Evolutionary conservation across 306 rosid species (phyloP), one percentile per base, ranked within the genome.

Genomic region (Trifolium dubium): DNA sequence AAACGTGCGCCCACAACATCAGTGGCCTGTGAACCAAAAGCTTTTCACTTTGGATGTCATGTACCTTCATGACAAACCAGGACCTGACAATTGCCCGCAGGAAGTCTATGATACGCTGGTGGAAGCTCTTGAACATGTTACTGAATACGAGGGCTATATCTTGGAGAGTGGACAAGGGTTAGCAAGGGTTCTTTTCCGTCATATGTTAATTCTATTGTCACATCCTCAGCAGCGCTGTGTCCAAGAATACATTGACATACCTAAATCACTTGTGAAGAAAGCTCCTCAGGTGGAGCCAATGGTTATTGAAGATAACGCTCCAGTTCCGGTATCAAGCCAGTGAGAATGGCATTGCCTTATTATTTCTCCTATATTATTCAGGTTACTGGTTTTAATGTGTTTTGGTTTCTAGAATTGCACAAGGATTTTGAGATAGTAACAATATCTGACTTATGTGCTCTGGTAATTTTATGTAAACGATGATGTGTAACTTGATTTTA

Each of bases 31-130:
- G 69, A 89, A 85, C 81, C 94, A 87, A 82, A 94, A 86, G 83
- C 64, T 81, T 39, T 94, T 89, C 85, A 91, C 96, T 32, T 75
- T 94, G 67, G 99, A 94, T 87, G 97, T 94, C 44, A 74, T 92
- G 72, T 94, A 94, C 85, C 96, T 94, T 76, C 99, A 92, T 31
- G 99, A 89, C 83, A 94, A 94, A 83, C 99, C 99, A 30, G 90
- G 92, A 60, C 97, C 95, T 1, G 96, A 94, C 39, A 94, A 94
- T 84, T 91, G 97, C 78, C 99, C 97, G 44, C 97, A 91, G 88
- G 88, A 81, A 74, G 90, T 94, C 12, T 91, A 91, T 32, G 99
- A 94, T 76, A 82, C 85, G 6, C 90, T 94, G 49, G 96, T 92
- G 35, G 97, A 91, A 61, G 86, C 97, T 73, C 86, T 94, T 49